A percentile compares a stretch with the other conserved stretches of the same genome.
Evolutionary conservation across 805 yeast genomes (phyloP).

Genomic region (Candida sonorensis): DNA sequence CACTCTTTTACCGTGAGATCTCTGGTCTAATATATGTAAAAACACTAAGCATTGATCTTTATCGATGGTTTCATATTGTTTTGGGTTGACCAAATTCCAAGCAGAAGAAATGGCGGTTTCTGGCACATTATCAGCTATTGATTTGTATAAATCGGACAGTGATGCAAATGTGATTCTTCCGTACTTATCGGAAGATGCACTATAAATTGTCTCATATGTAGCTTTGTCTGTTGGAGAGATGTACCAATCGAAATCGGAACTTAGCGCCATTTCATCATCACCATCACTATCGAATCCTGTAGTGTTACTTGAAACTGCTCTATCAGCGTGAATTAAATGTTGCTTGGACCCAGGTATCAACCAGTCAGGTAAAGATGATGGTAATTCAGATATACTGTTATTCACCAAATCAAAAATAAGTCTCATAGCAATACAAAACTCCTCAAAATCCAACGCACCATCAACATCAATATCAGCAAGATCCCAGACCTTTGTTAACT

Average conservation of each 20-base stretch:
- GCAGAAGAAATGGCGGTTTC: constrained; percentile 80
- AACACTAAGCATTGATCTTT: constrained; percentile 88
- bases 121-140: constrained; percentile 62
- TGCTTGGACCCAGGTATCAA: constrained; percentile 84
- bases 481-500: constrained; percentile 83
- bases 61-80: constrained; percentile 78
- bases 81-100: constrained; percentile 94
- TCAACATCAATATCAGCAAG: constrained; percentile 89
- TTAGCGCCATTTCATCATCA: constrained; percentile 55
- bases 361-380: constrained; percentile 81
- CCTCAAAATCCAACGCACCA: constrained; percentile 91
- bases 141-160: constrained; percentile 58
- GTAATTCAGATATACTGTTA: constrained; percentile 51
- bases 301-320: constrained; percentile 40
- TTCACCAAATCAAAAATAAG: constrained; percentile 87
- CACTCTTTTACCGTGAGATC: constrained; percentile 69
- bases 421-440: constrained; percentile 96
- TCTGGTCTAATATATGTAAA: constrained; percentile 84
- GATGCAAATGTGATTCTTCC: constrained; percentile 78
- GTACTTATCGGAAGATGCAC: constrained; percentile 63
- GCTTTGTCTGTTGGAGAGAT: constrained; percentile 82
- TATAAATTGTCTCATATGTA: constrained; percentile 72
- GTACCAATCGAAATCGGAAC: constrained; percentile 89
- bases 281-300: constrained; percentile 37
- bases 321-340: constrained; percentile 78